Conservation (phyloP, 768 basidiomycete genomes). For the Mycena olivaceomarginata region DNA sequence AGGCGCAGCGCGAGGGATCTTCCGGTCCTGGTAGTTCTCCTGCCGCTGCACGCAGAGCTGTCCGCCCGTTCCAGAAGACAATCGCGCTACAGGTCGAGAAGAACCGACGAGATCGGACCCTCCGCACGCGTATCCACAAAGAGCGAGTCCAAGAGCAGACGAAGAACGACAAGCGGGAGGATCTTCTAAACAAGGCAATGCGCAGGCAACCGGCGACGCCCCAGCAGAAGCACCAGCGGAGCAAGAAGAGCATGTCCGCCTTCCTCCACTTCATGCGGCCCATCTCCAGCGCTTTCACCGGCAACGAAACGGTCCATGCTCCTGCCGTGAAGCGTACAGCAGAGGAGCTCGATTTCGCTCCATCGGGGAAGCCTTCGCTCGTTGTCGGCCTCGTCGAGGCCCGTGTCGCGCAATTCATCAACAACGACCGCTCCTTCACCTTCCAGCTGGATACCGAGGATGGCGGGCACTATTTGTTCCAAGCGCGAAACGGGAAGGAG, state of each 20-base stretch:
- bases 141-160: constrained; percentile 88
- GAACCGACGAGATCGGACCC: constrained; percentile 82
- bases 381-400: constrained; percentile 87
- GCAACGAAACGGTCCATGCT: constrained; percentile 72
- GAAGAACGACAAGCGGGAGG: constrained; percentile 83
- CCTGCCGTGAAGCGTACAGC: constrained; percentile 74
- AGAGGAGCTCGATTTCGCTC: constrained; percentile 84
- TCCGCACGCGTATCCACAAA: constrained; percentile 81
- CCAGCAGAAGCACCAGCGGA: constrained; percentile 84
- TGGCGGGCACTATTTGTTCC: constrained; percentile 88
- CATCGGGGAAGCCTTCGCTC: constrained; percentile 84
- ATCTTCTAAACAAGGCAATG: constrained; percentile 86
- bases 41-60: constrained; percentile 70
- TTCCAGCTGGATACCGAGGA: constrained; percentile 93
- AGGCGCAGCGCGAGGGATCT: constrained; percentile 79
- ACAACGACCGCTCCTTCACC: constrained; percentile 88
- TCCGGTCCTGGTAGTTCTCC: constrained; percentile 64
- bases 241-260: constrained; percentile 92
- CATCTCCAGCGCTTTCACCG: constrained; percentile 86
- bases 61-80: constrained; percentile 81
- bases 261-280: constrained; percentile 93
- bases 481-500: constrained; percentile 82
- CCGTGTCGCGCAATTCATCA: constrained; percentile 81
- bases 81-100: constrained; percentile 86
- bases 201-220: constrained; percentile 70